phyloP scores from a whole-genome alignment of 164 flowering plant genomes.

The Euptelea pleiosperma region DNA sequence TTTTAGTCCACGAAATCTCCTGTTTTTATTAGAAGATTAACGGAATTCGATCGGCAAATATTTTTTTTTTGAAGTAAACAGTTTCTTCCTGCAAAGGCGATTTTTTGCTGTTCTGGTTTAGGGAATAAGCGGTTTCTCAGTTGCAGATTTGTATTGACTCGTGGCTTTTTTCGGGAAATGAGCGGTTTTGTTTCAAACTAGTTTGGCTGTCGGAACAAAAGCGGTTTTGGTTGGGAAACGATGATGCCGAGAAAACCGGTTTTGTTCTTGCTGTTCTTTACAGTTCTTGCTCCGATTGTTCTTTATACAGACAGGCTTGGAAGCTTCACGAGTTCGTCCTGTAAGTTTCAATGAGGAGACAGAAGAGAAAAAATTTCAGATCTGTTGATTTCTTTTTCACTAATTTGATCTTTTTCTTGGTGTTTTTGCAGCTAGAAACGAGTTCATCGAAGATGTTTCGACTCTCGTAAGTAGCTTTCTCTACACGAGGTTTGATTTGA shows the following conservation, averaged over 20 bases:
- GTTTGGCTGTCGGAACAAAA: not conserved
- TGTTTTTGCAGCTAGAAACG: constrained; percentile 45
- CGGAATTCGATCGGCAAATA: too few species aligned
- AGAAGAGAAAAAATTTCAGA: not conserved
- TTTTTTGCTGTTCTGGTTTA: too few species aligned
- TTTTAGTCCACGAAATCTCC: too few species aligned
- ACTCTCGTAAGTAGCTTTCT: constrained; percentile 59
- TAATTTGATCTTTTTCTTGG: not conserved
- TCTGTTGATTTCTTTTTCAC: not conserved
- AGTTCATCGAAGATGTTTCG: constrained; percentile 52
- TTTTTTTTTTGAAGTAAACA: too few species aligned
- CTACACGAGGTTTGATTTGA: too few species aligned
- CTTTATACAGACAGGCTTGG: constrained; percentile 63
- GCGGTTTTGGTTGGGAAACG: constrained; percentile 2
- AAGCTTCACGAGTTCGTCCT: constrained; percentile 31
- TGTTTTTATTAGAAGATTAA: too few species aligned
- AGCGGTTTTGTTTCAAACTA: not conserved
- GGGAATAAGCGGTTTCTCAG: too few species aligned
- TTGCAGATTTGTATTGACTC: too few species aligned
- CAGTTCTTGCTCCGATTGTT: constrained; percentile 69
- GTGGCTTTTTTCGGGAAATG: not conserved
- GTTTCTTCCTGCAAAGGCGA: too few species aligned
- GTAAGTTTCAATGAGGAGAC: constrained; percentile 23
- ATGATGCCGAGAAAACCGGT: constrained; percentile 52
- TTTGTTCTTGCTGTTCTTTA: constrained; percentile 47